Conservation (phyloP, 148 eudicot species). For the Chenopodium berlandieri region DNA sequence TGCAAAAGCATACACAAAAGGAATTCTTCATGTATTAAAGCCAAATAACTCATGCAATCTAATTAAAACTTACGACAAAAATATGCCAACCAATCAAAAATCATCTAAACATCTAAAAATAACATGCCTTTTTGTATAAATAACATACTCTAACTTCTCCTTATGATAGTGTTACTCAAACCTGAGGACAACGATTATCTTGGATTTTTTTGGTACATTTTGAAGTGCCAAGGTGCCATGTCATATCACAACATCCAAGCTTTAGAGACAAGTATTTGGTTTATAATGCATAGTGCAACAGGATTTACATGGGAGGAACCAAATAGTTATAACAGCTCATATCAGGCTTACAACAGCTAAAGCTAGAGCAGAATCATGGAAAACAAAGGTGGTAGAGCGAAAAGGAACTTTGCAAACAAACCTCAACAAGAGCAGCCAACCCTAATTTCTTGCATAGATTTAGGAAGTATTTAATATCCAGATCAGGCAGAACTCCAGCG, state of each 20-base stretch:
- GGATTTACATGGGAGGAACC: background rate
- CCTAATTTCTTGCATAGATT: conserved; percentile 77
- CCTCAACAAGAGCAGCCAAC: conserved; percentile 84
- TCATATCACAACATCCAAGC: background rate
- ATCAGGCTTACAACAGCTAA: background rate
- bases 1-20: background rate
- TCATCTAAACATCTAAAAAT: background rate
- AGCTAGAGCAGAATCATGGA: background rate
- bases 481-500: conserved; percentile 80
- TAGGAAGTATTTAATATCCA: conserved; percentile 68
- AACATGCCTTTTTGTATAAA: background rate
- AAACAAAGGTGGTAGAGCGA: background rate
- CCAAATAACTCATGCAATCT: background rate
- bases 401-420: conserved; percentile 24
- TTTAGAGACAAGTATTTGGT: background rate
- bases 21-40: background rate
- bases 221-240: background rate
- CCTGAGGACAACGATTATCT: background rate
- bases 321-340: background rate
- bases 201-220: background rate
- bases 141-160: background rate
- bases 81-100: background rate
- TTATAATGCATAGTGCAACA: background rate
- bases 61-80: background rate
- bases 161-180: background rate